phyloP scores from a whole-genome alignment of 2,329 filamentous ascomycete genomes.

The Escovopsis sp. region DNA sequence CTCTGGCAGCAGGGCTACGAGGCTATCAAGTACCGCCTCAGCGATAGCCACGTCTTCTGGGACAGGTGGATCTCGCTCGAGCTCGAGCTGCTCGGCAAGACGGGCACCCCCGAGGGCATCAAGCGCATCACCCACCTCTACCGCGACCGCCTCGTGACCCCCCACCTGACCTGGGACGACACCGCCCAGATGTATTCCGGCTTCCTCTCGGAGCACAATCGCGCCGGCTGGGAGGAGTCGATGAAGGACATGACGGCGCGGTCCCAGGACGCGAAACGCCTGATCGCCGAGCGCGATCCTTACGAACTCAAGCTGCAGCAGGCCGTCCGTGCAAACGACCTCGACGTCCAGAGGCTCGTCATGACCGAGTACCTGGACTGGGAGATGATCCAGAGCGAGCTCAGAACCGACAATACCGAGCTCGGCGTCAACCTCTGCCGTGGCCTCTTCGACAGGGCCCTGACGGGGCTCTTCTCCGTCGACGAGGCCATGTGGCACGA shows the following conservation, averaged over 20 bases:
- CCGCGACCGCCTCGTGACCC: constrained; percentile 52
- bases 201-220: constrained; percentile 58
- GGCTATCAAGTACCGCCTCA: constrained; percentile 56
- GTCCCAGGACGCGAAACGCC: constrained; percentile 49
- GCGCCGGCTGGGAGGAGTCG: constrained; percentile 53
- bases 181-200: constrained; percentile 62
- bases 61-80: constrained; percentile 62
- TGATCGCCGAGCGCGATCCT: constrained; percentile 43
- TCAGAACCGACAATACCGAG: constrained; percentile 29
- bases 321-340: constrained; percentile 40
- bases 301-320: constrained; percentile 52
- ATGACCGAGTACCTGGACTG: constrained; percentile 66
- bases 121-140: constrained; percentile 54
- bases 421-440: constrained; percentile 36
- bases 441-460: constrained; percentile 65
- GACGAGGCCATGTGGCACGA: constrained; percentile 72
- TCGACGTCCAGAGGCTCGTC: constrained; percentile 33
- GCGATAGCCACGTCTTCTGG: constrained; percentile 67
- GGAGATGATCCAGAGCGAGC: constrained; percentile 52
- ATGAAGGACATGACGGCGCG: constrained; percentile 54
- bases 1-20: constrained; percentile 59
- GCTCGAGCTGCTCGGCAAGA: constrained; percentile 47
- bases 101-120: constrained; percentile 39
- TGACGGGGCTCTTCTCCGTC: constrained; percentile 52
- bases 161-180: constrained; percentile 59